Base-by-base conservation (phyloP, 352 stramenopile species). In the Plasmopara viticola region DNA sequence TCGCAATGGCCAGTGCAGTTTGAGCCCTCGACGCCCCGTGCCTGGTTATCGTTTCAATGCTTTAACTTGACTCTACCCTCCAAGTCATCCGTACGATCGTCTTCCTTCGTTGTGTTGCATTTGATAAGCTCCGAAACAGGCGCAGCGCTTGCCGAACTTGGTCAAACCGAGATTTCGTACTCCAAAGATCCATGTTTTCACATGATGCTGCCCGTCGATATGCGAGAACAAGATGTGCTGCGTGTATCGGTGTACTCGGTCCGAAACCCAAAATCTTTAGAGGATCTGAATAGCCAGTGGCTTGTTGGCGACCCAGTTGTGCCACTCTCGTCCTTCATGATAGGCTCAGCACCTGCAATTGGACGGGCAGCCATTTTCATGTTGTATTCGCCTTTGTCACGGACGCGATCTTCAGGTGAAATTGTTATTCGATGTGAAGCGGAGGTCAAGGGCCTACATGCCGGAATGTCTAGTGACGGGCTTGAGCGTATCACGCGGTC, bases 21-120 rank as follows among this genome's bases (percentile, higher is more conserved):
- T 29, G 39, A 13, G 33, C 54, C 51, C 2, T 17, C 52, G 1
- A 47, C 56, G 7, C 40, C 53, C 12, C 73, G 64, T 45, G 75
- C 77, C 34, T 94, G 83, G 83, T 56, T 94, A 37, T 94, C 83
- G 6, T 94, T 91, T 48, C 79, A 90, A 60, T 90, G 79, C 40
- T 90, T 90, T 42, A 82, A 83, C 41, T 67, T 93, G 48, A 86
- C 73, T 13, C 58, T 90, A 6, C 79, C 79, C n/a, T 80, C 76
- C 4, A 74, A 64, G 43, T 75, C 64, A 10, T 74, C 67, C 0
- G 42, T 61, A 14, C 61, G 52, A 4, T 68, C 73, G 28, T 68
- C 70, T 10, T 84, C 78, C 1, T 85, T 93, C 45, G 66, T 93
- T 18, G 78, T 90, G 28, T 53, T 93, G 14, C 70, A 93, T 42